Base-by-base conservation (phyloP, 306 rosid genomes). In the Cucurbita argyrosperma region DNA sequence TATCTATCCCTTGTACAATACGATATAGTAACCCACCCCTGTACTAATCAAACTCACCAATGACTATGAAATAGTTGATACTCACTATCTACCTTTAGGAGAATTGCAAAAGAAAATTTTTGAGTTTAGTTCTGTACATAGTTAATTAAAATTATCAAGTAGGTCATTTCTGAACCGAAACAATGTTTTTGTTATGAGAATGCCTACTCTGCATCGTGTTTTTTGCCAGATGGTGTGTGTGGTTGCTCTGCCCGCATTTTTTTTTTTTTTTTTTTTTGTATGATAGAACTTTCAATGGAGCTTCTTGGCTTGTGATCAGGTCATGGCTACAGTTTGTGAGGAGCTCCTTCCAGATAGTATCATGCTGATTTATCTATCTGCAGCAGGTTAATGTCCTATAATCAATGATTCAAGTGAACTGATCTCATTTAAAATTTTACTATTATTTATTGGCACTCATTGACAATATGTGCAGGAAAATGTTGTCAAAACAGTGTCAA, bases 301-400 rank as follows among this genome's bases (percentile, higher is more conserved):
- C 50, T 19, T 63, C 54, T 40, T 76, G 79, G 42, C 38, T 12
- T 66, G 42, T 76, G 19, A 54, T 58, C 87, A 95, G 99, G 92
- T 91, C 82, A 77, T 95, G 96, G 99, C 99, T 14, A 91, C 97
- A 74, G 84, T 91, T 81, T 95, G 96, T 60, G 97, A 95, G 88
- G 97, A 95, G 81, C 96, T 95, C 47, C 92, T 88, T 56, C 84
- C 88, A 59, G 97, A 95, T 84, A 77, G 97, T 78, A 76, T 95
- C 30, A 87, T 89, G 82, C 92, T 95, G 61, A 75, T 91, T 63
- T 91, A 95, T 80, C 85, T 95, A 59, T 88, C 99, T 55, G 96
- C 96, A 75, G 85, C 99, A 89, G 99, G 99, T 95, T 72, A 74
- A 63, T 56, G 77, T 76, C 85, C 42, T 57, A 7, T 76, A 56